Base-by-base conservation (phyloP, 352 stramenopile species). In the Phytophthora uliginosa region DNA sequence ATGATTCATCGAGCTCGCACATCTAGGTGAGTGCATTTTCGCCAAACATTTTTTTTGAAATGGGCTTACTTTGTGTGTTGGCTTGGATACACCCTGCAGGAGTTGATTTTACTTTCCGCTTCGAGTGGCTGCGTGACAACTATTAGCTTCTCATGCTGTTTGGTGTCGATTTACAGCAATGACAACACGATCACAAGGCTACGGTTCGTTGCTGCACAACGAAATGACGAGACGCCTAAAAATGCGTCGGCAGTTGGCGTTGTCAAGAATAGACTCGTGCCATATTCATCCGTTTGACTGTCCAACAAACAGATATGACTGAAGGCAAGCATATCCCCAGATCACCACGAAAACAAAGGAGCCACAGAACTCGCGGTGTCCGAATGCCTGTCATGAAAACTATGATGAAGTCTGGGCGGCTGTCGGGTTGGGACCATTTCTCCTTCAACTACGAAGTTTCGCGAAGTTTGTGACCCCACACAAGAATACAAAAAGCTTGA, bases 371-470 rank as follows among this genome's bases (percentile, higher is more conserved):
- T 45, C 38, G 38, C 38, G 38, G 38, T 15, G 18, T n/a, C 7
- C 38, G 8, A 18, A 45, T n/a, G 38, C 38, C 38, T n/a, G 38
- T n/a, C 5, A 6, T 45, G 38, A 45, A 7, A 45, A n/a, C 15
- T 5, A 54, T 74, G 6, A 47, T 66, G 34, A 2, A 15, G 61
- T 74, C 20, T 74, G 61, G 68, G 28, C 50, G 18, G 61, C 45
- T 18, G 52, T 64, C 13, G 72, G 54, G 4, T 59, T 73, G 26
- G 51, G 50, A 3, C 63, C 57, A 4, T 69, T 70, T 28, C 40
- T 79, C 28, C 72, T 79, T 28, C 72, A 76, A 45, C 40, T 79
- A 12, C 63, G 67, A 52, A 45, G 72, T 52, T 79, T 74, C 22
- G 51, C 60, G 0, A 66, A 69, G 42, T 71, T 73, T 24, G 65